These are phyloP conservation scores for Cornus kousa DNA, from an alignment of 148 eudicot species.

Conservation along the genomic window DNA sequence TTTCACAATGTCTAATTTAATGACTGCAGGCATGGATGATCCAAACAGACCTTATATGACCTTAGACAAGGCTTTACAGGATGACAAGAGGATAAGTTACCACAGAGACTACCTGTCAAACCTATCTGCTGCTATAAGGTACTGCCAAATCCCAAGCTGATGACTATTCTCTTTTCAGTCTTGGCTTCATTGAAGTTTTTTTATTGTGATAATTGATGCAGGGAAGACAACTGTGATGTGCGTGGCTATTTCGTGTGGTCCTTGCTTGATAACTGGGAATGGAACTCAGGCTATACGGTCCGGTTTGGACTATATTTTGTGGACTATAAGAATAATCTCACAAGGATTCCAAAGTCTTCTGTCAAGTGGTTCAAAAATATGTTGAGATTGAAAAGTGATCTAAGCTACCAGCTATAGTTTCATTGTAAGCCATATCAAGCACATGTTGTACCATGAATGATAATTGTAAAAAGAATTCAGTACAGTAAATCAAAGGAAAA, in stretches of 20 bases:
- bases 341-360: constrained; percentile 86
- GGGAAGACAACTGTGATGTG: constrained; percentile 80
- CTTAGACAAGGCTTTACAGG: constrained; percentile 64
- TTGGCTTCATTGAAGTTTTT: background rate
- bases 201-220: constrained; percentile 23
- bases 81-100: constrained; percentile 69
- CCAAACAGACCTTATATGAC: constrained; percentile 38
- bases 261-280: constrained; percentile 97
- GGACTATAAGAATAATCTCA: constrained; percentile 80
- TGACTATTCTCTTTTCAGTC: background rate
- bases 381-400: constrained; percentile 29
- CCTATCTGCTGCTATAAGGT: constrained; percentile 93
- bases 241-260: constrained; percentile 97
- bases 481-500: background rate
- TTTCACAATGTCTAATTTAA: background rate
- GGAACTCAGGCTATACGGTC: constrained; percentile 78
- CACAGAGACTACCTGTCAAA: constrained; percentile 94
- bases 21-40: constrained; percentile 79
- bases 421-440: background rate
- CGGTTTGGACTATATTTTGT: constrained; percentile 91
- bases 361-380: constrained; percentile 73
- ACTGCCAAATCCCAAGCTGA: background rate
- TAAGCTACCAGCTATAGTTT: constrained; percentile 9
- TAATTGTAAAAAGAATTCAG: background rate
- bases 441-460: constrained; percentile 1